Base-by-base conservation (phyloP, 2,329 filamentous ascomycete genomes). In the Talaromyces funiculosus region DNA sequence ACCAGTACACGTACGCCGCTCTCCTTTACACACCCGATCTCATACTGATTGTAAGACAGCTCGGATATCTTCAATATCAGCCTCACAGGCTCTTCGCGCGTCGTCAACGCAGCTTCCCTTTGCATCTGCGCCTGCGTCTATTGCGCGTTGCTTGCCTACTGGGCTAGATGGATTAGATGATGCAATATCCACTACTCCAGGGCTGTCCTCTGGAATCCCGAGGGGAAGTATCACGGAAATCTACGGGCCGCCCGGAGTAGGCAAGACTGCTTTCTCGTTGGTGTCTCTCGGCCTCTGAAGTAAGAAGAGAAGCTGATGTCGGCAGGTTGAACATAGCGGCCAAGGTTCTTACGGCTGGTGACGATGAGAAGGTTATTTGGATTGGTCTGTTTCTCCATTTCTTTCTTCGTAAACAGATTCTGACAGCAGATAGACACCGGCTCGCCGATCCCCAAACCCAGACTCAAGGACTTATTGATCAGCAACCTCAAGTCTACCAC, bases 201-300 rank as follows among this genome's bases (percentile, higher is more conserved):
- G 26, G 5, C n/a, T 12, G 18, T 26, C 38, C 8, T 54, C 68
- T 58, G 92, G 91, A 3, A 79, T 96, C 53, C 82, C 82, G 62
- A 84, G 86, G 60, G 90, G 92, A 14, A 89, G 91, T 72, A 81
- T 96, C 43, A 90, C 89, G 3, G 93, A 97, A 74, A 78, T 96
- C 54, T 96, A 90, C 83, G 93, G 93, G 0, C 91, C 92, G 10
- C 88, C 90, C 8, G 92, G 92, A 1, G 84, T 84, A 26, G 93
- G 92, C 31, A 97, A 96, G 80, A 96, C 91, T 3, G 82, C 88
- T 12, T 78, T 97, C 67, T 89, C 87, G 89, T 93, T 80, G 22
- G 57, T 35, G 43, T 63, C 31, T 60, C 57, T 57, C 24, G 7
- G n/a, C n/a, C n/a, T n/a, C 7, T 5, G 4, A 12, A 26, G 6